Evolutionary conservation across 2,329 filamentous ascomycete genomes (phyloP), one percentile per base, ranked within the genome.

Genomic region (Talaromyces sp.): DNA sequence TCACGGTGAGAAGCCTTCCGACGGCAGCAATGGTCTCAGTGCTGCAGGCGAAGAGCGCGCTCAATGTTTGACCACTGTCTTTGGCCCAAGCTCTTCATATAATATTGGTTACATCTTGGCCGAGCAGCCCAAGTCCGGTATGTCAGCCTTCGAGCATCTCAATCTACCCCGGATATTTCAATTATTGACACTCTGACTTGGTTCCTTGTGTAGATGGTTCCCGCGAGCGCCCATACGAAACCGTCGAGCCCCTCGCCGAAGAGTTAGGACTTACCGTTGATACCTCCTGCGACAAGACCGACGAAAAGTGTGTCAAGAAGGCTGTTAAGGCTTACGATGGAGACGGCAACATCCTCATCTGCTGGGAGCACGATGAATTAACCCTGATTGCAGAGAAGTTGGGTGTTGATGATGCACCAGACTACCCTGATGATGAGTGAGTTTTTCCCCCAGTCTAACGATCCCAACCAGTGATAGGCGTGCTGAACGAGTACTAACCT

Each of bases 61-160:
- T 0, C 83, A 89, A 70, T 88, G 86, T 68, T 75, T 89, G n/a
- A 77, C 83, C 11, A 77, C 69, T 9, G 84, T 89, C 0, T 89
- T 89, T 70, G 84, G 85, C 0, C 72, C 75, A 0, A 71, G 70
- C 14, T 86, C 84, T 0, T 41, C 60, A 1, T 89, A 87, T 73
- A 73, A 86, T 62, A 87, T 89, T 67, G 82, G 80, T 2, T 78
- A 86, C 67, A 86, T 89, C 65, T 81, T 89, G 76, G 86, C 86
- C 0, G 78, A 86, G 72, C 79, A 76, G 4, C 84, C 84, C 27
- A 82, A 87, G 73, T 73, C 74, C 62, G 66, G 75, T 76, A 72
- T 68, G 9, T 72, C 61, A 31, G 27, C 13, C 24, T 16, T 41
- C 45, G 39, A 64, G 16, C 9, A 9, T 4, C 19, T 60, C 7